Base-by-base conservation (phyloP, 352 stramenopile genomes). In the Phytophthora pisi region DNA sequence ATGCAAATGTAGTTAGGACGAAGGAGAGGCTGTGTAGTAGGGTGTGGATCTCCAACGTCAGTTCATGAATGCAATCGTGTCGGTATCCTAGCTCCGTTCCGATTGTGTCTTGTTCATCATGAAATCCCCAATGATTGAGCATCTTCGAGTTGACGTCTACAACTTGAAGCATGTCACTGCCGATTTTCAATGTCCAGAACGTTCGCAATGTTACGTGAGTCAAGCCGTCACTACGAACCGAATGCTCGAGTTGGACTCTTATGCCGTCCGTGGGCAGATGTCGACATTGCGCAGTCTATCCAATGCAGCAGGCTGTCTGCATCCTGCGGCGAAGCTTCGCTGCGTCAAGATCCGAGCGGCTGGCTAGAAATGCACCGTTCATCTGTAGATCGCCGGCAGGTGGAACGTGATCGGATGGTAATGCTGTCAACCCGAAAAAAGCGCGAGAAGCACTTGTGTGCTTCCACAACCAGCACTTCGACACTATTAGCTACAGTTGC, bases 1-100 rank as follows among this genome's bases (percentile, higher is more conserved):
- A 46, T 20, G n/a, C 13, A 55, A 20, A 15, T 58, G 56, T 66
- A 65, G 49, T 26, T 65, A 66, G 47, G 40, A 57, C 43, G 52
- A 38, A 46, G 66, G 47, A 69, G 60, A 70, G 31, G 51, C 40
- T 74, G 66, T 74, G 70, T 59, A 74, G 60, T 74, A 66, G 38
- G 11, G 47, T 47, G 53, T 53, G 47, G 51, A 58, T 63, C 59
- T 68, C 65, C 42, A 59, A 13, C 38, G 13, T 36, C 36, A 34
- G 13, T 30, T 50, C 62, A 66, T 70, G 53, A 71, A 70, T 52
- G 16, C 38, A 50, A 63, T 40, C 51, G 20, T 51, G 47, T 60
- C 6, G 30, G 28, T 31, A 31, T 31, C 28, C 7, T 34, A 34
- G 30, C 30, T 34, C 16, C 58, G 23, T 72, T 63, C 43, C 38